Percentiles rank a stretch among this genome's conserved stretches.
phyloP scores from a whole-genome alignment of 106 monocot species.

The Dactylorhiza incarnata region DNA sequence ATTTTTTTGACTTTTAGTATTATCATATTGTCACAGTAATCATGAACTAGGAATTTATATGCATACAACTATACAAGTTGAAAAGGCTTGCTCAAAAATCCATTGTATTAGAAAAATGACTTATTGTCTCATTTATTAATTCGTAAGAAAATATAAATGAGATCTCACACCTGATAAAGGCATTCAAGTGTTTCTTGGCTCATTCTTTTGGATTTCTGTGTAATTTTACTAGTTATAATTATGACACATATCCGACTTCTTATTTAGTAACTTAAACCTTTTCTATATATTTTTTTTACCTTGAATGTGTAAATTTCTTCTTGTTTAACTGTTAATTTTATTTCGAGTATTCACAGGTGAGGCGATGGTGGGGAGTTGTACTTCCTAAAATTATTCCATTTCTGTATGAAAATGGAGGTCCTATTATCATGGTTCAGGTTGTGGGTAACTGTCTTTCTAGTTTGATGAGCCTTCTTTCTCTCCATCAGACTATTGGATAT shows the following conservation, averaged over 20 bases:
- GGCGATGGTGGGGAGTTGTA: constrained; percentile 84
- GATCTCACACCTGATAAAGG: neutral
- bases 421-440: constrained; percentile 93
- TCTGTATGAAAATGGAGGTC: constrained; percentile 87
- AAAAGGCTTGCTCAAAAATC: neutral
- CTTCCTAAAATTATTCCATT: constrained; percentile 80
- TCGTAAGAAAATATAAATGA: neutral
- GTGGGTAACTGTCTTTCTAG: neutral
- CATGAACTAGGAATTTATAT: neutral
- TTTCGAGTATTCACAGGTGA: constrained; percentile 46
- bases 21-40: neutral
- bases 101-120: neutral
- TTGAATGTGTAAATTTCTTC: neutral
- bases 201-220: neutral
- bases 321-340: neutral
- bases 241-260: neutral
- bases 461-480: constrained; percentile 1
- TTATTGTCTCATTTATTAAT: neutral
- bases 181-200: neutral
- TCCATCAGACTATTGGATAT: neutral
- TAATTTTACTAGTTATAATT: neutral
- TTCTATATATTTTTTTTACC: neutral
- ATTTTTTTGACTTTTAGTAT: neutral
- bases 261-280: neutral
- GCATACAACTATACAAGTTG: neutral